Evolutionary conservation across 495 filamentous ascomycete species (phyloP).

Genomic region (Filosporella fistucella): DNA sequence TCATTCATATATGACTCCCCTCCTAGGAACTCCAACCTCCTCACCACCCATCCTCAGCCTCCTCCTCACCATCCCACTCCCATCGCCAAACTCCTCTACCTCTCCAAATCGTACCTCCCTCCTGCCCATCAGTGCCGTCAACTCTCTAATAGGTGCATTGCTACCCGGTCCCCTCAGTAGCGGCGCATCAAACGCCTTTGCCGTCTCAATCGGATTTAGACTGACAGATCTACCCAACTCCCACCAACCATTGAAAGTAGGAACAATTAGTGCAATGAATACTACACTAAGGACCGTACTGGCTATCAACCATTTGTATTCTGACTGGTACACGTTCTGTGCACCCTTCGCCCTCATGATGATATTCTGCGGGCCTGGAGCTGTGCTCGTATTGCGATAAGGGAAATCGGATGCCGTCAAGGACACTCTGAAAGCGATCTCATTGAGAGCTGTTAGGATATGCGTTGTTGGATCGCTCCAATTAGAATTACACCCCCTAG

Average conservation of each 20-base stretch:
- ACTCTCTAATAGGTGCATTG: slow-evolving; percentile 16
- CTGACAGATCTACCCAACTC: slow-evolving; percentile 24
- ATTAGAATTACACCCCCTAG: not conserved
- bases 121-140: slow-evolving; percentile 7
- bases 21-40: no score
- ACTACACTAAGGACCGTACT: slow-evolving; percentile 12
- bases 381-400: not conserved
- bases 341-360: not conserved
- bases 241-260: slow-evolving; percentile 29
- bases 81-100: not conserved
- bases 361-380: not conserved
- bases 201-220: slow-evolving; percentile 29
- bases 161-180: slow-evolving; percentile 19
- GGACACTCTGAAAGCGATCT: slow-evolving; percentile 1
- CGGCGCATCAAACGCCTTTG: slow-evolving; percentile 28
- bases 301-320: slow-evolving; percentile 3
- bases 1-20: no score
- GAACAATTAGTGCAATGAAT: slow-evolving; percentile 12
- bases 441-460: not conserved
- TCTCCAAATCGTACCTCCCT: slow-evolving; percentile 4
- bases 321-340: slow-evolving; percentile 6
- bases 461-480: slow-evolving; percentile 4
- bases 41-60: slow-evolving; percentile 3
- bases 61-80: not conserved
- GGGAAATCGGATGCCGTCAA: not conserved